Conservation (phyloP, 1,284 basidiomycete species). For the Cystobasidium sp. region DNA sequence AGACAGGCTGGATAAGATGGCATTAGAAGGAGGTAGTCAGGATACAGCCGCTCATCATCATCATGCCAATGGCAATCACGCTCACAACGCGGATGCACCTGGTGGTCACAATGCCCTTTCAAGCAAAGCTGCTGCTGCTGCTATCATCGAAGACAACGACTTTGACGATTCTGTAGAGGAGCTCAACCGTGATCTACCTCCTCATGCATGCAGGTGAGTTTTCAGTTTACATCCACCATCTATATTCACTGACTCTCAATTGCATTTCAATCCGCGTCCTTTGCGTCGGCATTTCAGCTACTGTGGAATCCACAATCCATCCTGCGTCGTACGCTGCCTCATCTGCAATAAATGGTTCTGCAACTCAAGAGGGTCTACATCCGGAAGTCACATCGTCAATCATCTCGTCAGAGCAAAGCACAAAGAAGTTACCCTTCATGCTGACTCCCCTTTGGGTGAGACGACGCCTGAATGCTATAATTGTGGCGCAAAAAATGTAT, state of each 20-base stretch:
- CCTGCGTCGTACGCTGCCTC: slow-evolving; percentile 95
- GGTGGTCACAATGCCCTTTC: slow-evolving; percentile 7
- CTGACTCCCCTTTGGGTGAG: slow-evolving; percentile 92
- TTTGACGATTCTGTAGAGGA: slow-evolving; percentile 85
- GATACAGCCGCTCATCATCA: background rate
- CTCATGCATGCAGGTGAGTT: slow-evolving; percentile 90
- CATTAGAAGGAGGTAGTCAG: background rate
- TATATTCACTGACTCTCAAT: background rate
- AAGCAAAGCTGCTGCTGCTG: slow-evolving; percentile 29
- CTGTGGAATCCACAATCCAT: slow-evolving; percentile 97
- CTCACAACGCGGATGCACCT: background rate
- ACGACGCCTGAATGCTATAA: slow-evolving; percentile 95
- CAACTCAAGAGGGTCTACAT: slow-evolving; percentile 97
- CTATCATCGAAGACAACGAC: slow-evolving; percentile 66
- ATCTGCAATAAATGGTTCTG: slow-evolving; percentile 99
- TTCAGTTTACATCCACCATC: background rate
- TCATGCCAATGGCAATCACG: background rate
- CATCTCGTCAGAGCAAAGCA: slow-evolving; percentile 98
- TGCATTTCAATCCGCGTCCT: background rate
- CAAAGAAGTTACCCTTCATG: slow-evolving; percentile 96
- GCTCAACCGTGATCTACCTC: slow-evolving; percentile 79
- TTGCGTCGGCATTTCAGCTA: slow-evolving; percentile 65
- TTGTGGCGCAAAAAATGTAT: slow-evolving; percentile 99
- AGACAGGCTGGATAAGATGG: slow-evolving; percentile 20
- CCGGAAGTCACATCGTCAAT: slow-evolving; percentile 98